Percentiles rank a stretch among this genome's conserved stretches.
phyloP scores from a whole-genome alignment of 129 eudicot species.

The Glebionis coronaria region DNA sequence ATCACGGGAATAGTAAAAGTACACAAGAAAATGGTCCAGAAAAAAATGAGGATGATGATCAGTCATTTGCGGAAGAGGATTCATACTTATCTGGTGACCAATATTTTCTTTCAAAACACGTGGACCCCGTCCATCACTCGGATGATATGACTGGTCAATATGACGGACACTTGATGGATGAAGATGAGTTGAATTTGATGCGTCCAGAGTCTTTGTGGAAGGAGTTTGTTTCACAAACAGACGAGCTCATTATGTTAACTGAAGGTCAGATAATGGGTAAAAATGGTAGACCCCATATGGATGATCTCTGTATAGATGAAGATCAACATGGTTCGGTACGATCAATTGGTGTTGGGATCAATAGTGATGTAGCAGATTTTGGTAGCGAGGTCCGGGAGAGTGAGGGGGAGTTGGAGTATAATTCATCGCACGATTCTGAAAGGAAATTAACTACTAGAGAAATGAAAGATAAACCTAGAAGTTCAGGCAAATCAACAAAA shows the following conservation, averaged over 20 bases:
- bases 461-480: conserved; percentile 47
- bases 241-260: conserved; percentile 72
- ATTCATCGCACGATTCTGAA: conserved; percentile 40
- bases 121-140: conserved; percentile 44
- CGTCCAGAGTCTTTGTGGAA: conserved; percentile 87
- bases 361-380: conserved; percentile 88
- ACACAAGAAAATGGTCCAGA: conserved; percentile 58
- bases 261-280: conserved; percentile 60
- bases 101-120: conserved; percentile 54
- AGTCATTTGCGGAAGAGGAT: conserved; percentile 90
- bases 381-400: conserved; percentile 85
- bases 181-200: conserved; percentile 73
- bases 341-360: conserved; percentile 97
- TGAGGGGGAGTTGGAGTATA: conserved; percentile 80
- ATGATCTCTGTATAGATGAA: conserved; percentile 71
- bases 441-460: conserved; percentile 39
- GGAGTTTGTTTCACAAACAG: conserved; percentile 69
- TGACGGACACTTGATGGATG: conserved; percentile 86
- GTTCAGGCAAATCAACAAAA: conserved; percentile 36
- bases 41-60: conserved; percentile 86
- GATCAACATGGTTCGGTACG: conserved; percentile 92
- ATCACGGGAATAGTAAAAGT: conserved; percentile 58
- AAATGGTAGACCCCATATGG: conserved; percentile 51
- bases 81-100: conserved; percentile 75
- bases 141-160: conserved; percentile 60